Conservation (phyloP, 2,329 filamentous ascomycete species). For the Biscogniauxia sp. region DNA sequence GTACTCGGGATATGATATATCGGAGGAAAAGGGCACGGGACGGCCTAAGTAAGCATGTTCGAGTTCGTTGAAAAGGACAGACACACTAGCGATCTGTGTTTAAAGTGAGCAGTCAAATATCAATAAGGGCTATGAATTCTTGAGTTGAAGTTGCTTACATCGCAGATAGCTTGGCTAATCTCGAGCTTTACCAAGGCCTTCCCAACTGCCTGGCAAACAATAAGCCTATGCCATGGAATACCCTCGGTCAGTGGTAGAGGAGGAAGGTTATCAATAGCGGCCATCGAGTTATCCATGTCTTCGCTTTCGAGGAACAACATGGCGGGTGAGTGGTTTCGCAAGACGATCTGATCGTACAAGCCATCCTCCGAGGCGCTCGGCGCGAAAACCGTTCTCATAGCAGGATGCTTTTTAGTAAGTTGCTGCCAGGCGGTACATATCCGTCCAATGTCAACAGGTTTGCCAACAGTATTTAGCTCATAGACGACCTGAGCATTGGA, state of each 20-base stretch:
- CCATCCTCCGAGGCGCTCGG: conserved; percentile 48
- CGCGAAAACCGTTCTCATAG: conserved; percentile 50
- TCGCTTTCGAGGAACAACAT: conserved; percentile 54
- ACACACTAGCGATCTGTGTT: conserved; percentile 38
- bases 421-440: conserved; percentile 51
- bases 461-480: conserved; percentile 41
- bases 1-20: conserved; percentile 40
- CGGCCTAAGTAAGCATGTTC: conserved; percentile 43
- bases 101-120: neutral
- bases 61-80: conserved; percentile 47
- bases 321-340: conserved; percentile 45
- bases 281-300: conserved; percentile 36
- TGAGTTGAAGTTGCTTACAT: conserved; percentile 39
- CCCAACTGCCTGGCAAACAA: conserved; percentile 44
- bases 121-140: neutral
- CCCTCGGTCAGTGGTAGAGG: conserved; percentile 36
- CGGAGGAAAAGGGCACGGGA: conserved; percentile 31
- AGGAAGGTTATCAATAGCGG: conserved; percentile 42
- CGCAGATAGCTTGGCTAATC: conserved; percentile 50
- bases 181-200: conserved; percentile 50
- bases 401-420: conserved; percentile 44
- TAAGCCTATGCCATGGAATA: conserved; percentile 49
- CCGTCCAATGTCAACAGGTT: conserved; percentile 40
- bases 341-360: conserved; percentile 49
- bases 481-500: conserved; percentile 48